These are phyloP conservation scores for Entoloma clypeatum DNA, from an alignment of 1,284 basidiomycete species.

Conservation along the genomic window DNA sequence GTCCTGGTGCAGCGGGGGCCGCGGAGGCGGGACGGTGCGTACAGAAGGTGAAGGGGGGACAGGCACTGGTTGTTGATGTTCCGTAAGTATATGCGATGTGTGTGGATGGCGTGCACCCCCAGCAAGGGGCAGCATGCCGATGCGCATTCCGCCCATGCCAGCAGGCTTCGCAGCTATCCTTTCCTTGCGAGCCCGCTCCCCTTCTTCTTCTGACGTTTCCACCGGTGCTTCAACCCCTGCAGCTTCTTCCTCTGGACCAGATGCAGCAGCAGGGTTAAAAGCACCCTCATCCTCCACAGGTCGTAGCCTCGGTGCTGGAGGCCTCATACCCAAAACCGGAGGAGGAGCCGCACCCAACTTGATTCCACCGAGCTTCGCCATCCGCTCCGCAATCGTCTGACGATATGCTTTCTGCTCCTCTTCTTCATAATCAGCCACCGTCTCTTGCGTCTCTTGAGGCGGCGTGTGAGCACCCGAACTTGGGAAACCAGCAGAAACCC, in stretches of 20 bases:
- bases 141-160: conserved; percentile 71
- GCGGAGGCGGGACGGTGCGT: conserved; percentile 32
- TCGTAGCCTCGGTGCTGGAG: conserved; percentile 34
- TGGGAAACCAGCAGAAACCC: conserved; percentile 32
- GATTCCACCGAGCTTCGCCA: conserved; percentile 75
- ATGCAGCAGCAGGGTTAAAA: conserved; percentile 23
- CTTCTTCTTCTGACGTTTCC: conserved; percentile 47
- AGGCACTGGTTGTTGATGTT: conserved; percentile 26
- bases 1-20: conserved; percentile 23
- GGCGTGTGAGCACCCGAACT: too few relatives aligned
- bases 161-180: conserved; percentile 68
- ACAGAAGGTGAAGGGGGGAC: too few relatives aligned
- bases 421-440: conserved; percentile 36
- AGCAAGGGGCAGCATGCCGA: conserved; percentile 66
- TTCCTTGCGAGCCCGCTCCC: conserved; percentile 62
- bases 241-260: too few relatives aligned
- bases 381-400: conserved; percentile 71
- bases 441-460: too few relatives aligned
- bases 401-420: conserved; percentile 43
- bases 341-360: conserved; percentile 60
- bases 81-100: conserved; percentile 28
- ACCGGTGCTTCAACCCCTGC: conserved; percentile 28
- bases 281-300: conserved; percentile 32
- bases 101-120: conserved; percentile 30
- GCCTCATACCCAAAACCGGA: conserved; percentile 35